These are phyloP conservation scores for Cucurbita ficifolia DNA, from an alignment of 306 rosid genomes.

Conservation along the genomic window DNA sequence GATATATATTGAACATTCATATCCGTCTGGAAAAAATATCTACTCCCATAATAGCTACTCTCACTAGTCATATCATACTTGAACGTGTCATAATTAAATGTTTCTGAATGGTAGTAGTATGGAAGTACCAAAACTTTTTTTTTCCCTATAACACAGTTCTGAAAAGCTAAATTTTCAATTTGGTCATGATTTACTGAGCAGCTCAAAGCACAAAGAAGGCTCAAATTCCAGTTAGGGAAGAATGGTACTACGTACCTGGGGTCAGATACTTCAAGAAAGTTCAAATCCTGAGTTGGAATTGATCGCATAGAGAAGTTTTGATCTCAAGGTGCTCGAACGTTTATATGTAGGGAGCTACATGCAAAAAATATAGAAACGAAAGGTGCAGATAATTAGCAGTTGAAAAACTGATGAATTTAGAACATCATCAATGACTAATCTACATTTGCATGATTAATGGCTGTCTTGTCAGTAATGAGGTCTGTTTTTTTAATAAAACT, in stretches of 20 bases:
- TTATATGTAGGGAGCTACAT: slow-evolving; percentile 93
- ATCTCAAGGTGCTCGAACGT: slow-evolving; percentile 70
- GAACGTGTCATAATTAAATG: neutral
- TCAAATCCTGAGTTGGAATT: slow-evolving; percentile 92
- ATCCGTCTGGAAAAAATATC: neutral
- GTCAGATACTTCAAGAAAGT: slow-evolving; percentile 46
- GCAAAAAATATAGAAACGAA: slow-evolving; percentile 1
- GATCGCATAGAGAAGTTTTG: slow-evolving; percentile 82
- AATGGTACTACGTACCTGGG: slow-evolving; percentile 18
- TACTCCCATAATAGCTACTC: neutral
- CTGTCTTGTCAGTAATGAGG: neutral
- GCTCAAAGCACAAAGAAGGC: neutral
- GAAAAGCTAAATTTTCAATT: neutral
- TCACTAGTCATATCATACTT: neutral
- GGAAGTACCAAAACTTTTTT: neutral
- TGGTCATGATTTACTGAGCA: neutral
- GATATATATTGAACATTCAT: neutral
- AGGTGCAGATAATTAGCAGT: slow-evolving; percentile 8
- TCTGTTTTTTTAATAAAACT: neutral
- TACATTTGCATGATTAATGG: neutral
- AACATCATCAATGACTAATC: neutral
- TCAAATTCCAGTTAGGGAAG: neutral
- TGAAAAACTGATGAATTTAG: slow-evolving; percentile 4
- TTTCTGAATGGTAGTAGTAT: neutral
- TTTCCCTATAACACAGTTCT: neutral